Evolutionary conservation across 2,329 filamentous ascomycete genomes (phyloP), one percentile per base, ranked within the genome.

Genomic region (Magnaporthiopsis incrustans): DNA sequence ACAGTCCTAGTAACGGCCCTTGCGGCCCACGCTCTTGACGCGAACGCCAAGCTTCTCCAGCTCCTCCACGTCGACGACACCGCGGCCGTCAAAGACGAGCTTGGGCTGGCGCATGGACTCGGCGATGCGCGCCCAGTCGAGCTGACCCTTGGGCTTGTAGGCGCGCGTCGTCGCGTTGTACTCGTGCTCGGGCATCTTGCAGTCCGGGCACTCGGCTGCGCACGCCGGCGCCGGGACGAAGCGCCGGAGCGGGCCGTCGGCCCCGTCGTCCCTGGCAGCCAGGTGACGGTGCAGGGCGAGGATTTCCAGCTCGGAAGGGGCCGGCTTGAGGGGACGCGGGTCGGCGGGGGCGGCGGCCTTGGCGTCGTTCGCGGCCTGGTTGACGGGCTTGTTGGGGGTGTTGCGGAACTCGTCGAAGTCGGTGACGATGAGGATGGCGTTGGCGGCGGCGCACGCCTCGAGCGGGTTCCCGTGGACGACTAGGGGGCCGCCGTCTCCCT

Each of bases 11-110:
- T 27, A 25, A 44, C 67, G 66, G 1, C 67, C 70, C 69, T 79
- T 79, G 27, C 79, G 77, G 26, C 82, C 82, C 44, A 85, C 78
- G 66, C 78, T 82, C 75, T 83, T 80, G 12, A 84, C 80, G 25
- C 77, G 74, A 61, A 85, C 76, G 18, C 80, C 81, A n/a, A 84
- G 73, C 73, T 77, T 78, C 56, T 75, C 74, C 76, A 84, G 78
- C 67, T 78, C 75, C 27, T 73, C 72, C 25, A 76, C 76, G 67
- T 85, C 79, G 60, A 85, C 77, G 35, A 84, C 77, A 56, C 81
- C 81, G 64, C 80, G 79, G n/a, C 82, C 82, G 65, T 85, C 82
- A 72, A 85, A 85, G 32, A 85, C 74, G 81, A 81, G 84, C 64
- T 78, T 79, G 14, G 82, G 82, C 73, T 81, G 79, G 61, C 75